Percentiles rank a stretch among this genome's conserved stretches.
phyloP scores from a whole-genome alignment of 1,284 basidiomycete species.

The Moniliella sp. region DNA sequence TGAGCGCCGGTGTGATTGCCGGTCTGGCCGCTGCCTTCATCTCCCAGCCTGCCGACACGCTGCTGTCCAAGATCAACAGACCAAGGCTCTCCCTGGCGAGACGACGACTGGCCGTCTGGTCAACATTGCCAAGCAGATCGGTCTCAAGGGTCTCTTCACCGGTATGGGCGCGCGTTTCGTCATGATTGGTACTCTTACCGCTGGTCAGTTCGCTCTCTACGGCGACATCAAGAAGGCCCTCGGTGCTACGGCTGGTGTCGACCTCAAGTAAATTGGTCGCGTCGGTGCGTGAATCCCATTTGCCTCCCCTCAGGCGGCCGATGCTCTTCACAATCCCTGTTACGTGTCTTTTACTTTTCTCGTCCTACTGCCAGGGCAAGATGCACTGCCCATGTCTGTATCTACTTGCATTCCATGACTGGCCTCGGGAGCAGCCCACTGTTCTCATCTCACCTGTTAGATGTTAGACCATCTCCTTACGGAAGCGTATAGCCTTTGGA shows the following conservation, averaged over 20 bases:
- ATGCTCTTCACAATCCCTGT: too few relatives aligned
- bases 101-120: constrained; percentile 38
- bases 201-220: constrained; percentile 38
- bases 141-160: constrained; percentile 40
- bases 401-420: too few relatives aligned
- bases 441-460: too few relatives aligned
- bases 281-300: too few relatives aligned
- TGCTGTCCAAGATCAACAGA: constrained; percentile 44
- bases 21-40: constrained; percentile 33
- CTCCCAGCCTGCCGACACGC: constrained; percentile 33
- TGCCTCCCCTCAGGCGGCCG: too few relatives aligned
- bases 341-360: too few relatives aligned
- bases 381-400: too few relatives aligned
- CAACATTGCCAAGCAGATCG: constrained; percentile 38
- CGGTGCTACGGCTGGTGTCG: constrained; percentile 37
- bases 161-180: constrained; percentile 35
- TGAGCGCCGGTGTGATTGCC: constrained; percentile 30
- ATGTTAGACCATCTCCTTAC: too few relatives aligned
- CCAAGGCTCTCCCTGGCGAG: constrained; percentile 41
- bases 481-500: too few relatives aligned
- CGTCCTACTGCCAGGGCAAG: too few relatives aligned
- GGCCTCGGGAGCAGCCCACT: too few relatives aligned
- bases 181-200: constrained; percentile 23
- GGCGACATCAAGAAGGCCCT: constrained; percentile 38
- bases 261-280: too few relatives aligned